Evolutionary conservation across 192 early-diverging fungal species (phyloP), one percentile per base, ranked within the genome.

Genomic region (Linnemannia elongata): DNA sequence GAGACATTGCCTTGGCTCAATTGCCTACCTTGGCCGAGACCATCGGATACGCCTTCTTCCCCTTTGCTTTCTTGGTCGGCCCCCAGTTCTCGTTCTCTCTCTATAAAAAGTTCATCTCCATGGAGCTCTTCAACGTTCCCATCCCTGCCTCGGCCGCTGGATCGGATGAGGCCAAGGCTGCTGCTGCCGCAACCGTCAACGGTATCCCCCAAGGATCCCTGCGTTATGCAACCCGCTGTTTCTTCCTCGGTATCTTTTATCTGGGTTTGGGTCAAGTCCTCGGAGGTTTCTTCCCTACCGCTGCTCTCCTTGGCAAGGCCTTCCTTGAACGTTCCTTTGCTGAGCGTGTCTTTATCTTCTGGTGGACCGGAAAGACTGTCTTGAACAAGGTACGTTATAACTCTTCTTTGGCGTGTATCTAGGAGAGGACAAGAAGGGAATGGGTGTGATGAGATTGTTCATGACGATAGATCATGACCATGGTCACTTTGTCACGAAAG

Each of bases 11-110:
- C 38, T 69, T 93, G 35, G 49, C 71, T 7, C 63, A 75, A 39
- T 42, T 94, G 57, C 93, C 93, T 18, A 66, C 86, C 6, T 83
- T 90, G 55, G 45, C 82, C 66, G 78, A 91, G 57, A 90, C 91
- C 0, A 69, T 93, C 24, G 93, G 85, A 39, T 94, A 91, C 54
- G 85, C 89, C n/a, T 89, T 90, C 81, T 93, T 92, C 76, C 91
- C 90, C 33, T 88, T 91, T 70, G 89, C 89, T 1, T 94, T 93
- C 81, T 78, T 94, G 39, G 88, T 93, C 63, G 93, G 93, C 20
- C 92, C 93, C 52, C 93, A 94, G 79, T 94, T 93, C 81, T 93
- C 91, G 74, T 94, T 91, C 80, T 87, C 89, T 13, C 83, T 92
- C 22, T 94, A 94, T 77, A 78, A 79, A 54, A 87, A 86, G 77